A percentile compares a stretch with the other conserved stretches of the same genome.
These are phyloP conservation scores for Pichia californica DNA, from an alignment of 805 yeast species.

Conservation along the genomic window DNA sequence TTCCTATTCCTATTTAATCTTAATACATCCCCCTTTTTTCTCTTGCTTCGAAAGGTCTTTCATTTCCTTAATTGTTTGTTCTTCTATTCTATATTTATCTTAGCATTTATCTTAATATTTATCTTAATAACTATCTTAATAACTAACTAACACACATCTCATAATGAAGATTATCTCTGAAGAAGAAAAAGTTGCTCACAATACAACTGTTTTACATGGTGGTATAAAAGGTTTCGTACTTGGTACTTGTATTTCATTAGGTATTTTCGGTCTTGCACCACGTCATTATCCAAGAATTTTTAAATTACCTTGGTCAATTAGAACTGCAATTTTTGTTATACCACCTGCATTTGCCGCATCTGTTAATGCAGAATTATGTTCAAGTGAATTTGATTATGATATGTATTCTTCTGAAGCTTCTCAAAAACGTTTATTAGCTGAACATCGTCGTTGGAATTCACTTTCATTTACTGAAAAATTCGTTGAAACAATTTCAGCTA, in stretches of 20 bases:
- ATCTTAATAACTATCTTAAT: no score
- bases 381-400: slow-evolving; percentile 56
- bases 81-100: not conserved
- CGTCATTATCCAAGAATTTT: slow-evolving; percentile 38
- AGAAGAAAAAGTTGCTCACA: slow-evolving; percentile 18
- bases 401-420: slow-evolving; percentile 46
- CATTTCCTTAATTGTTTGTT: no score
- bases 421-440: slow-evolving; percentile 37
- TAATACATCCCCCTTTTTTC: no score
- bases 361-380: slow-evolving; percentile 65
- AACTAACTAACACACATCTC: not conserved
- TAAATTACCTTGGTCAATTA: slow-evolving; percentile 47
- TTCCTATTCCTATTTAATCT: no score
- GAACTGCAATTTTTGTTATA: slow-evolving; percentile 58
- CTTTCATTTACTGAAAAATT: slow-evolving; percentile 44
- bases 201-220: slow-evolving; percentile 9
- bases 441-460: slow-evolving; percentile 44
- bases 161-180: slow-evolving; percentile 17
- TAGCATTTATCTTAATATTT: no score
- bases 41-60: no score
- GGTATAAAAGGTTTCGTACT: slow-evolving; percentile 19
- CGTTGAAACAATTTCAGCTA: slow-evolving; percentile 41
- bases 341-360: slow-evolving; percentile 62
- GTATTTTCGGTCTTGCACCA: slow-evolving; percentile 46
- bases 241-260: slow-evolving; percentile 54